Percentiles rank a stretch among this genome's conserved stretches.
These are phyloP conservation scores for Meyerozyma sp. DNA, from an alignment of 1,139 yeast genomes.

Conservation along the genomic window DNA sequence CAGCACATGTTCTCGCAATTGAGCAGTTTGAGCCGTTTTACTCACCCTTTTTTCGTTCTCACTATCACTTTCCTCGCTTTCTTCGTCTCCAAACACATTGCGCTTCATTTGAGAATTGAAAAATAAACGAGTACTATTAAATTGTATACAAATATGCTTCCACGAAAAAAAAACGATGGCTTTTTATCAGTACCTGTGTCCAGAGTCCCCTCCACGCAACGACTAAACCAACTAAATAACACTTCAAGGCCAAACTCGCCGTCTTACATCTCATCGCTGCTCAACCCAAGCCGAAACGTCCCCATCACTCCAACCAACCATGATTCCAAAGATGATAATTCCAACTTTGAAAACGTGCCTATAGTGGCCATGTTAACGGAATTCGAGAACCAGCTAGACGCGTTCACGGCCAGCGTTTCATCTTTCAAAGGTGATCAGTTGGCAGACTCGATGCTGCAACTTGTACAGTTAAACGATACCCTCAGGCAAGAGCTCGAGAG, in stretches of 20 bases:
- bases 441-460: slow-evolving; percentile 17
- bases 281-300: slow-evolving; percentile 31
- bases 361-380: slow-evolving; percentile 22
- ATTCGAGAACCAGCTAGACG: slow-evolving; percentile 21
- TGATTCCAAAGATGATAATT: not conserved
- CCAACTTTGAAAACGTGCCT: slow-evolving; percentile 22
- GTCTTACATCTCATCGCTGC: slow-evolving; percentile 30
- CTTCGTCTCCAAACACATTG: slow-evolving; percentile 10
- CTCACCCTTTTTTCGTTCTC: slow-evolving; percentile 4
- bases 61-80: slow-evolving; percentile 3
- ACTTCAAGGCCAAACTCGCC: slow-evolving; percentile 10
- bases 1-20: slow-evolving; percentile 7
- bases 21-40: not conserved
- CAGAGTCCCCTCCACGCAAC: slow-evolving; percentile 27
- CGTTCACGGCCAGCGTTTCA: slow-evolving; percentile 25
- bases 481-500: slow-evolving; percentile 21
- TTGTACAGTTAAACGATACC: slow-evolving; percentile 25
- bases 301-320: slow-evolving; percentile 18
- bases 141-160: slow-evolving; percentile 6
- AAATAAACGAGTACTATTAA: slow-evolving; percentile 8
- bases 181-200: slow-evolving; percentile 28
- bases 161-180: slow-evolving; percentile 10
- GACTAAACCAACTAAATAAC: slow-evolving; percentile 21
- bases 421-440: slow-evolving; percentile 31
- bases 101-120: slow-evolving; percentile 11